A percentile compares a stretch with the other conserved stretches of the same genome.
These are phyloP conservation scores for Aspergillus sp. DNA, from an alignment of 2,329 filamentous ascomycete genomes.

Conservation along the genomic window DNA sequence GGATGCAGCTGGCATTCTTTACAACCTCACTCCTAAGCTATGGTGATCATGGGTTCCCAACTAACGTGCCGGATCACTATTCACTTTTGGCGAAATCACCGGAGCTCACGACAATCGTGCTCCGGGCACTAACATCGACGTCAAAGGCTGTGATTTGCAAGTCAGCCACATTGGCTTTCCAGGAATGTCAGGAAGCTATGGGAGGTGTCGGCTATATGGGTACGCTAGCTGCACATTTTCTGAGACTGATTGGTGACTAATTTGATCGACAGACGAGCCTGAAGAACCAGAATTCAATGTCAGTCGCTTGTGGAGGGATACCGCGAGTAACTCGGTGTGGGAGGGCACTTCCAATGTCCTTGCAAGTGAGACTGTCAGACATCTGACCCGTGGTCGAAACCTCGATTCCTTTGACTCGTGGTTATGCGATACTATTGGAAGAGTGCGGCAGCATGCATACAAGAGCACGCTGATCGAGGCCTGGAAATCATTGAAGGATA, in stretches of 20 bases:
- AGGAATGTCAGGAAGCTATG: constrained; percentile 35
- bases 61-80: background rate
- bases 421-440: background rate
- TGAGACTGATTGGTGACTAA: background rate
- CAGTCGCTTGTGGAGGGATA: constrained; percentile 64
- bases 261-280: constrained; percentile 19
- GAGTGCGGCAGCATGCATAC: background rate
- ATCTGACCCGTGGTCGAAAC: background rate
- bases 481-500: background rate
- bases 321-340: constrained; percentile 58
- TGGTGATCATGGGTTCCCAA: background rate
- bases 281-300: constrained; percentile 63
- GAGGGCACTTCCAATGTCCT: constrained; percentile 68
- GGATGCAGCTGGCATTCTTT: constrained; percentile 38
- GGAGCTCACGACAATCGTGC: constrained; percentile 12
- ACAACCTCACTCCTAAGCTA: constrained; percentile 11
- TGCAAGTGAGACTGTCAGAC: background rate
- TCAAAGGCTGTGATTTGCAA: constrained; percentile 34
- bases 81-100: background rate
- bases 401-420: background rate
- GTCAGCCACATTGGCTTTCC: constrained; percentile 22
- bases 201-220: constrained; percentile 36
- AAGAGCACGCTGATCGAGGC: background rate
- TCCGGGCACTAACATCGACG: constrained; percentile 25
- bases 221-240: background rate